Conservation (phyloP, 2,329 filamentous ascomycete species). For the Dendryphion nanum region DNA sequence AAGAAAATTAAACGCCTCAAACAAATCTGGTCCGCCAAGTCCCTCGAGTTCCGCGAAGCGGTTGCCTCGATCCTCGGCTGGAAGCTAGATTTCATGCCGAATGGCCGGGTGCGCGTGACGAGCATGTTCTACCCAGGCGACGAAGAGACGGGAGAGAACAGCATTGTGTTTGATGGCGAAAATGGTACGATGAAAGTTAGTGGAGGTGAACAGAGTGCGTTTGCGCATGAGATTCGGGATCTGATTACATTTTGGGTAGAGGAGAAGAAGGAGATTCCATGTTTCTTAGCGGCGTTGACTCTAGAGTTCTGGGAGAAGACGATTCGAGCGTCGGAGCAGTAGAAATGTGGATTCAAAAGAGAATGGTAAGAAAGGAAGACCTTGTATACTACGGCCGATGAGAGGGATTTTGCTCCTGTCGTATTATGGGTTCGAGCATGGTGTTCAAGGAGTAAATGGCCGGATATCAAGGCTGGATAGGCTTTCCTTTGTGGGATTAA, state of each 20-base stretch:
- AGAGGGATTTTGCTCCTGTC: too few relatives aligned
- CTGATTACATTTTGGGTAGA: slow-evolving; percentile 96
- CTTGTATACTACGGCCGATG: too few relatives aligned
- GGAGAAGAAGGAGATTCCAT: slow-evolving; percentile 88
- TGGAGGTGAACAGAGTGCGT: slow-evolving; percentile 81
- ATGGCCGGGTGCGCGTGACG: slow-evolving; percentile 91
- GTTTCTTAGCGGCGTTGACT: slow-evolving; percentile 86
- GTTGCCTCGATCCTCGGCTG: slow-evolving; percentile 90
- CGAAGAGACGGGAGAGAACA: slow-evolving; percentile 56
- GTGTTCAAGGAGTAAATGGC: too few relatives aligned
- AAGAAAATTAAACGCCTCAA: slow-evolving; percentile 85
- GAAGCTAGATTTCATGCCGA: slow-evolving; percentile 95
- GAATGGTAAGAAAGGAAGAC: too few relatives aligned
- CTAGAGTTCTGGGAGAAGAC: slow-evolving; percentile 85
- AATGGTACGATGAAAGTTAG: slow-evolving; percentile 97
- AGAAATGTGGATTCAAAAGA: too few relatives aligned
- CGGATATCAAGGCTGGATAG: too few relatives aligned
- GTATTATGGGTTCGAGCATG: too few relatives aligned
- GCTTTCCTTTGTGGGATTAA: too few relatives aligned
- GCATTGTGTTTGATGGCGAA: slow-evolving; percentile 84
- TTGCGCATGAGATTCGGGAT: slow-evolving; percentile 79
- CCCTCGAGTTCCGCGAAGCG: slow-evolving; percentile 90
- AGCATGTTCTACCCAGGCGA: slow-evolving; percentile 74
- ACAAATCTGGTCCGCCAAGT: slow-evolving; percentile 89
- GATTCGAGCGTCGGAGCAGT: slow-evolving; percentile 14